phyloP scores from a whole-genome alignment of 192 early-diverging fungal species.

The Chytriomyces sp. region DNA sequence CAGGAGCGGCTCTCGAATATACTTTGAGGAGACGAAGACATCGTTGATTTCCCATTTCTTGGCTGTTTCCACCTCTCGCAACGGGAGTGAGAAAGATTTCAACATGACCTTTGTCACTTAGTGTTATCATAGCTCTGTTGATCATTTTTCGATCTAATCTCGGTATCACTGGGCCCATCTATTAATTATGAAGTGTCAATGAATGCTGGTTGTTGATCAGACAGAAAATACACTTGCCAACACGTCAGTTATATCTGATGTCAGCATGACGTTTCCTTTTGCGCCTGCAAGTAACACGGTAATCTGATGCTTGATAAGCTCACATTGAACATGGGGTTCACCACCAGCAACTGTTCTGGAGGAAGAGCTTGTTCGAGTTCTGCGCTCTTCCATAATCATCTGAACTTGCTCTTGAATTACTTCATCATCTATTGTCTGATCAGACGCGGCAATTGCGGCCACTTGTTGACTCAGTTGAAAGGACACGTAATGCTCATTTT shows the following conservation, averaged over 20 bases:
- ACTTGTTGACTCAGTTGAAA: conserved; percentile 31
- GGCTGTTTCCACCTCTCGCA: conserved; percentile 32
- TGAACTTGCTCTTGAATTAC: conserved; percentile 21
- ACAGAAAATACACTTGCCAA: conserved; percentile 48
- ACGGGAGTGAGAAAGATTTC: conserved; percentile 38
- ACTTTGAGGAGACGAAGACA: conserved; percentile 59
- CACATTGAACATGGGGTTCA: conserved; percentile 56
- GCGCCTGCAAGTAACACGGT: conserved; percentile 59
- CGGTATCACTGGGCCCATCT: conserved; percentile 34
- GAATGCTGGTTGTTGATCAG: background rate
- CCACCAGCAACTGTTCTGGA: conserved; percentile 28
- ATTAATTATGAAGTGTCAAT: background rate
- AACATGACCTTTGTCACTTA: conserved; percentile 57
- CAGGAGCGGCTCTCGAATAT: conserved; percentile 20
- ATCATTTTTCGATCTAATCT: conserved; percentile 59
- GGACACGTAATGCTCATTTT: conserved; percentile 55
- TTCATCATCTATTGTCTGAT: conserved; percentile 9
- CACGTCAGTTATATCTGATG: conserved; percentile 59
- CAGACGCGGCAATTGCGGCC: conserved; percentile 31
- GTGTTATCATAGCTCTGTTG: conserved; percentile 56
- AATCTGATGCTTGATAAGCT: conserved; percentile 59
- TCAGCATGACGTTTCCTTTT: conserved; percentile 57
- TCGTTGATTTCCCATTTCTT: conserved; percentile 36
- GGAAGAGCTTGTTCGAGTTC: background rate
- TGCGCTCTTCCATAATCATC: conserved; percentile 18